Evolutionary conservation across 768 basidiomycete species (phyloP).

Genomic region (Auricularia auricula-judae): DNA sequence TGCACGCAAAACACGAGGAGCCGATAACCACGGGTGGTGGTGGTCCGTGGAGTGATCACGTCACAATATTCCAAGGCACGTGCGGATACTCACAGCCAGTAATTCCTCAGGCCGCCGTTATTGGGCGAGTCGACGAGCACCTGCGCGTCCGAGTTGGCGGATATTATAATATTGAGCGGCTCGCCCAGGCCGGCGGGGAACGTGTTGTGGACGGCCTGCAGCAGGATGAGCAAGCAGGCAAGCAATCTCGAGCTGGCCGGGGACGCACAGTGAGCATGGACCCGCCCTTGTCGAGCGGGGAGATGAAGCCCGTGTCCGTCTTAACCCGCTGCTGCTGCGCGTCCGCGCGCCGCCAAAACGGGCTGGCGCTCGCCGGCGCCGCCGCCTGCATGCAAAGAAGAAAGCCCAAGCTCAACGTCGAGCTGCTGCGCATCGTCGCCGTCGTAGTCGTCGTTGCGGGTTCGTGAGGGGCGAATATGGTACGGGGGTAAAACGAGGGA

Average conservation of each 20-base stretch:
- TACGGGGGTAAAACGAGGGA: not conserved
- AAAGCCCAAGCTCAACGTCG: not conserved
- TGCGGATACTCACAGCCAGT: slow-evolving; percentile 50
- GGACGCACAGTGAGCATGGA: slow-evolving; percentile 59
- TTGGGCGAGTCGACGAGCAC: slow-evolving; percentile 50
- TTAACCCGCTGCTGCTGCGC: not conserved
- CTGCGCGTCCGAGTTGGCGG: slow-evolving; percentile 56
- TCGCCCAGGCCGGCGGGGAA: slow-evolving; percentile 70
- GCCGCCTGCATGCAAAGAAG: not conserved
- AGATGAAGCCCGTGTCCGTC: slow-evolving; percentile 3
- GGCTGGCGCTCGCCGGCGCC: not conserved
- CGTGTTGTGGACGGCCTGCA: slow-evolving; percentile 43
- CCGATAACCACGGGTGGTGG: not conserved
- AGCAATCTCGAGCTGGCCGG: not conserved
- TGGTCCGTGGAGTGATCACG: not conserved
- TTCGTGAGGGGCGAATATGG: not conserved
- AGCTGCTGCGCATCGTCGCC: not conserved
- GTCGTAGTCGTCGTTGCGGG: not conserved
- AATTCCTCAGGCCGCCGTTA: slow-evolving; percentile 73
- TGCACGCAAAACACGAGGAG: too few species aligned
- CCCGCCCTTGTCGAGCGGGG: slow-evolving; percentile 45
- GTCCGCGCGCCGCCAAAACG: not conserved
- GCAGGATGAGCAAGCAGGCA: not conserved
- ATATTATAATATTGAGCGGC: slow-evolving; percentile 75
- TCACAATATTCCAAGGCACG: not conserved